A percentile compares a stretch with the other conserved stretches of the same genome.
Conservation (phyloP, 768 basidiomycete genomes). For the Hericium coralloides region DNA sequence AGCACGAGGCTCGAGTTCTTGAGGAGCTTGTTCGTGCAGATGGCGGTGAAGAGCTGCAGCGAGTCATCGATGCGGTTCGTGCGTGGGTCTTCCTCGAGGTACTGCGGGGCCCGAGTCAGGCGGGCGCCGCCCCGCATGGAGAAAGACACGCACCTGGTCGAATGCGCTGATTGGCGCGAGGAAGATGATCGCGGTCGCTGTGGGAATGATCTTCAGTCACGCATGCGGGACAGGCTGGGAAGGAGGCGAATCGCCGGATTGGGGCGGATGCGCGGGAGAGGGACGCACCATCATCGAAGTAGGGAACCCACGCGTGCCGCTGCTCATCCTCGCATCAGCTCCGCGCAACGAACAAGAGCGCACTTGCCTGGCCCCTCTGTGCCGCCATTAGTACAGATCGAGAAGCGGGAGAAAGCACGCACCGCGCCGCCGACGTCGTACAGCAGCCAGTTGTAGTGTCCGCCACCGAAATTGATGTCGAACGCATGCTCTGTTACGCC, state of each 20-base stretch:
- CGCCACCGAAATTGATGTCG: conserved; percentile 53
- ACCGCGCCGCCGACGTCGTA: conserved; percentile 84
- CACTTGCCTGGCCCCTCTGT: conserved; percentile 14
- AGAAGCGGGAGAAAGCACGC: conserved; percentile 21
- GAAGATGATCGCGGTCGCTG: conserved; percentile 81
- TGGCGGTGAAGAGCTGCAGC: conserved; percentile 78
- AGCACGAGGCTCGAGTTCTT: conserved; percentile 43
- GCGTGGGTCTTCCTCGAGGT: conserved; percentile 78
- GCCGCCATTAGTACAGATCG: not conserved
- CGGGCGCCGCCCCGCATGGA: not conserved
- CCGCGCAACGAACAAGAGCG: not conserved
- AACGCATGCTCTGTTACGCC: conserved; percentile 75
- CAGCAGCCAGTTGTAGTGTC: conserved; percentile 64
- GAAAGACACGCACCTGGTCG: conserved; percentile 53
- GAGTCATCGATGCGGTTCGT: conserved; percentile 85
- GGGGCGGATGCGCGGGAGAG: conserved; percentile 5
- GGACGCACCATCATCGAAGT: conserved; percentile 60
- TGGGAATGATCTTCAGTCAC: not conserved
- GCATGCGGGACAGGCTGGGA: not conserved
- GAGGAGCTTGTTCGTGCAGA: conserved; percentile 72
- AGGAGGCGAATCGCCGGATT: conserved; percentile 42
- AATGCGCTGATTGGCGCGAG: conserved; percentile 81
- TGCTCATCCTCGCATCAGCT: conserved; percentile 17
- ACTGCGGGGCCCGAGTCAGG: conserved; percentile 33
- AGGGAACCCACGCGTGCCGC: conserved; percentile 78